These are phyloP conservation scores for Elaeis guineensis DNA, from an alignment of 176 grass and related monocot species.

Conservation along the genomic window DNA sequence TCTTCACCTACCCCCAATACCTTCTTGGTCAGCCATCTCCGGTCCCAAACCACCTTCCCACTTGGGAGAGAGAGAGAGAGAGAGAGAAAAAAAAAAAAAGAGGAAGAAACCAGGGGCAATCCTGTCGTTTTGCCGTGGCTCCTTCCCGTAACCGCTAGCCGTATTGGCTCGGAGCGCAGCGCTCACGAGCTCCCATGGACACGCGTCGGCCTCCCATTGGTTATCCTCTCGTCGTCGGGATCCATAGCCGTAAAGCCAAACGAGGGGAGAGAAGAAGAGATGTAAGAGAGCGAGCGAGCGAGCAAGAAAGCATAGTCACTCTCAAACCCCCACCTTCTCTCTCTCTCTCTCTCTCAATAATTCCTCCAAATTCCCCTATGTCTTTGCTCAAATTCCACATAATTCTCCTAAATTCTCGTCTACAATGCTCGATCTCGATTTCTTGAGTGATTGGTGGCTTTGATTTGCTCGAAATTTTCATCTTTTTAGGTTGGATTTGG, in stretches of 20 bases:
- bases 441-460: neutral
- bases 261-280: constrained; percentile 13
- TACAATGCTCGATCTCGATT: constrained; percentile 23
- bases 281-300: constrained; percentile 23
- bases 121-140: constrained; percentile 6
- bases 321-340: constrained; percentile 2
- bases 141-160: constrained; percentile 5
- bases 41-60: too few relatives aligned
- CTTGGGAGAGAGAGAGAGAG: too few relatives aligned
- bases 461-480: neutral
- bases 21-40: too few relatives aligned
- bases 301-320: constrained; percentile 12
- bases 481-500: neutral
- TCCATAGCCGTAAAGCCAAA: constrained; percentile 29
- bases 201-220: constrained; percentile 24
- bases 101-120: constrained; percentile 2
- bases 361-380: neutral
- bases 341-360: constrained; percentile 10
- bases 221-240: constrained; percentile 13
- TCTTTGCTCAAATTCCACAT: constrained; percentile 2
- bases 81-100: too few relatives aligned
- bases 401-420: constrained; percentile 6
- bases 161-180: neutral
- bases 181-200: neutral
- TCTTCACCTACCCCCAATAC: too few relatives aligned